Evolutionary conservation across 495 filamentous ascomycete species (phyloP), one percentile per base, ranked within the genome.

Genomic region (Lophiotrema nucula): DNA sequence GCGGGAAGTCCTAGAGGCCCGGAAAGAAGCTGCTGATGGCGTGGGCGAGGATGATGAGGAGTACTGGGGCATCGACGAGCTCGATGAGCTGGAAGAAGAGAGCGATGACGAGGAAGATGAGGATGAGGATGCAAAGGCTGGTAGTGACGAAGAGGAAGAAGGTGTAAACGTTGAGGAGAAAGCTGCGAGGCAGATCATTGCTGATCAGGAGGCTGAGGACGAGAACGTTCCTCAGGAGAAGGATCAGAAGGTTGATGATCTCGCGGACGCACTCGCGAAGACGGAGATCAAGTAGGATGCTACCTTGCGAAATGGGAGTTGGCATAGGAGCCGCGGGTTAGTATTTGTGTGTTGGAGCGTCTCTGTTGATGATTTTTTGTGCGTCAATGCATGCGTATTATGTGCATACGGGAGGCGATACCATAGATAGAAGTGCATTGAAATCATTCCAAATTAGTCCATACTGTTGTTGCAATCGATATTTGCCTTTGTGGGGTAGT

Each of bases 31-130:
- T 47, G 77, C 78, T 28, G 84, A 88, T 71, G 83, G 85, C 61
- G 76, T 82, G 56, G 74, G 83, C 52, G 80, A 74, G 15, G 81
- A 78, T 24, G 79, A 83, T 26, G 68, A 85, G 22, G 67, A 77
- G 15, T 69, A 72, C n/a, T 95, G 90, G 90, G 90, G 90, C 31
- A 59, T 95, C 23, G 90, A 95, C 70, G 88, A 88, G 66, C 77
- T 95, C 45, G 86, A 87, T 66, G 89, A 93, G 63, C 79, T 93
- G 4, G 89, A 87, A 4, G 87, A 89, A 19, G 86, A 88, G 24
- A 84, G 72, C n/a, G 72, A 74, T 8, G 71, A 66, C 11, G 62
- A 62, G 18, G 65, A 83, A 24, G 84, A 85, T 2, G 83, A 84
- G 24, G 85, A 87, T 33, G 84, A 87, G 23, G 57, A 88, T 87